Base-by-base conservation (phyloP, 2,329 filamentous ascomycete genomes). In the Fusarium penzigii region DNA sequence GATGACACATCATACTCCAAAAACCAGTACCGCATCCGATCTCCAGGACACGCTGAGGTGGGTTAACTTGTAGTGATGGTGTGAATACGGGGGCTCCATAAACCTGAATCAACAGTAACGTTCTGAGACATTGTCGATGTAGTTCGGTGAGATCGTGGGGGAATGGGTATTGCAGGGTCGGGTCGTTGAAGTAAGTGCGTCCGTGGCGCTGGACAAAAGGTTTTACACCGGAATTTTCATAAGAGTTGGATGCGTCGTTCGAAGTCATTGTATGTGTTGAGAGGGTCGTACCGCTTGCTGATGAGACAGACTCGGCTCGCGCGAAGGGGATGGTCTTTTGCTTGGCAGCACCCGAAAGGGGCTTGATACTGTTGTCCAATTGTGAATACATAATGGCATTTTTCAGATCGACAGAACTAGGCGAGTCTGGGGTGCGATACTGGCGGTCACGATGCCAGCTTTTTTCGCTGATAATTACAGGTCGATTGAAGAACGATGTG, bases 1-100 rank as follows among this genome's bases (percentile, higher is more conserved):
- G 84, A 70, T 96, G 88, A 69, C 90, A 95, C 77, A 91, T 86
- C 72, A 89, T 87, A 62, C 89, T 92, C 92, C 92, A 97, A 68
- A 95, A 89, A 20, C 85, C 93, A 17, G 88, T 88, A 16, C 92
- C 92, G 70, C 93, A 97, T 29, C 87, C 92, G 34, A 97, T 74
- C 67, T 97, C 93, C 20, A 97, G 79, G 29, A 97, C 87, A 58
- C 85, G 86, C 63, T 80, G 81, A 0, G 92, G 92, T 17, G 89
- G 86, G 43, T 84, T 83, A 57, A 83, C 79, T 41, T 79, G 75
- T 48, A 90, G 80, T 29, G 78, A 77, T 1, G 88, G 86, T 9
- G 87, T 88, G 71, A 89, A 92, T 50, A 94, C 81, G 0, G 91
- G 89, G 11, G 85, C 85, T 42, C 91, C 90, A 64, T 94, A 92